phyloP scores from a whole-genome alignment of 352 stramenopile genomes.

The Phytopythium ostracodes region DNA sequence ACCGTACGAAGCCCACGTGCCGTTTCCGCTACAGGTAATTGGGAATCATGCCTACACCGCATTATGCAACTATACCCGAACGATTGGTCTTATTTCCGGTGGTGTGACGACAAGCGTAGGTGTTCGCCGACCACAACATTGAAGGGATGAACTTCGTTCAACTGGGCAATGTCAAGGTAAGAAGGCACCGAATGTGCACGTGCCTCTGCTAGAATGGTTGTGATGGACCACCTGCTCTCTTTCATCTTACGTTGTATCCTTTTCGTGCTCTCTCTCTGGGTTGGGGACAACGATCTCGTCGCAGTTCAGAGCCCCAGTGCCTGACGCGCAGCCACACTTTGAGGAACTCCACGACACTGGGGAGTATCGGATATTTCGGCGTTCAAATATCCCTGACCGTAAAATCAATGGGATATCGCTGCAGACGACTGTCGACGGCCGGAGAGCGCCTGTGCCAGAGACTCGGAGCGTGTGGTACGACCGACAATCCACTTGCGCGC shows the following conservation, averaged over 20 bases:
- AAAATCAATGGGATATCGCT: constrained; percentile 32
- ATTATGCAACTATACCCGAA: background rate
- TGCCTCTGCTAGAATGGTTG: background rate
- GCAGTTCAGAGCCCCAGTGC: constrained; percentile 70
- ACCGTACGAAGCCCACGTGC: constrained; percentile 87
- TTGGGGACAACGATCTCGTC: background rate
- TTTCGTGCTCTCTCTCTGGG: background rate
- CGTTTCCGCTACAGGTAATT: constrained; percentile 83
- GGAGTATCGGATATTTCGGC: constrained; percentile 26
- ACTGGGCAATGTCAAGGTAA: constrained; percentile 64
- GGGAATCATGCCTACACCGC: background rate
- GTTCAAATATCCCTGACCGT: constrained; percentile 27
- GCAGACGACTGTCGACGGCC: constrained; percentile 14
- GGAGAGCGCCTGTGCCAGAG: constrained; percentile 28
- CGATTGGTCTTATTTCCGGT: background rate
- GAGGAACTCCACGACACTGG: constrained; percentile 5
- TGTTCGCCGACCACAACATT: constrained; percentile 91
- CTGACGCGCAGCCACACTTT: constrained; percentile 51
- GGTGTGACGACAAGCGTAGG: constrained; percentile 20
- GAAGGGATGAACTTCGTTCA: constrained; percentile 89
- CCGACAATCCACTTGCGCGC: constrained; percentile 59
- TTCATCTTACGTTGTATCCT: background rate
- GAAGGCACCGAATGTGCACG: background rate
- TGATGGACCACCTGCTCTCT: background rate
- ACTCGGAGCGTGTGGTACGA: constrained; percentile 47